phyloP scores from a whole-genome alignment of 2,329 filamentous ascomycete species.

The Colletotrichum sidae region DNA sequence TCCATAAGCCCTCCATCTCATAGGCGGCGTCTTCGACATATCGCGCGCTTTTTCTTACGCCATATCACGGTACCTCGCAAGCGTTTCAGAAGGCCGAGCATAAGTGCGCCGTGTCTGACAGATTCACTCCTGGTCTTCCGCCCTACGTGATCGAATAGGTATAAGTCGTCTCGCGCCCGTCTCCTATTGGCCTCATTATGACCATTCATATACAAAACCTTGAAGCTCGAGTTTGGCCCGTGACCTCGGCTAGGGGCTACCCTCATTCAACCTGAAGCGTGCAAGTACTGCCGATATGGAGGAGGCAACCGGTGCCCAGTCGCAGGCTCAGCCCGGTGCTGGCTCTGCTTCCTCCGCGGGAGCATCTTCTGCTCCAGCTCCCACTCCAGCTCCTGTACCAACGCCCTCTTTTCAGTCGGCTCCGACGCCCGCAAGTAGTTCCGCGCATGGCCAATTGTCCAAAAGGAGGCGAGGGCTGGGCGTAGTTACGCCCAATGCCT shows the following conservation, averaged over 20 bases:
- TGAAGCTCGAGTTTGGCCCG: slow-evolving; percentile 34
- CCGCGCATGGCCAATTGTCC: slow-evolving; percentile 47
- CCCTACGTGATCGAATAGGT: background rate
- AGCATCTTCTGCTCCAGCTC: slow-evolving; percentile 18
- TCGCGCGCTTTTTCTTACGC: too few species aligned
- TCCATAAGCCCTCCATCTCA: too few species aligned
- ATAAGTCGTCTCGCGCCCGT: slow-evolving; percentile 23
- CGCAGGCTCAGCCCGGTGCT: slow-evolving; percentile 31
- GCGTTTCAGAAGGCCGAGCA: too few species aligned
- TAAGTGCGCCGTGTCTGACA: too few species aligned
- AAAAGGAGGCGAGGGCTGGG: slow-evolving; percentile 67
- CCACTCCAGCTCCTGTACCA: slow-evolving; percentile 6
- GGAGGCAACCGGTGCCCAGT: slow-evolving; percentile 33
- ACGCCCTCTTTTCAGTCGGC: slow-evolving; percentile 17
- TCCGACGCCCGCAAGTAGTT: slow-evolving; percentile 26
- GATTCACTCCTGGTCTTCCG: too few species aligned
- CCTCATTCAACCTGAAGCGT: slow-evolving; percentile 36
- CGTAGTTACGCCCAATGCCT: slow-evolving; percentile 69
- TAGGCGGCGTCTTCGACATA: too few species aligned
- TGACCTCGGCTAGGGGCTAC: slow-evolving; percentile 33
- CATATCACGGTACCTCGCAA: too few species aligned
- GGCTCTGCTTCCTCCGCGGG: slow-evolving; percentile 34
- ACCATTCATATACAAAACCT: slow-evolving; percentile 32
- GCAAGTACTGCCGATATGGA: slow-evolving; percentile 37
- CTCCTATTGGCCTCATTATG: slow-evolving; percentile 36